Evolutionary conservation across 164 flowering plant species (phyloP).

Genomic region (Buxus sempervirens): DNA sequence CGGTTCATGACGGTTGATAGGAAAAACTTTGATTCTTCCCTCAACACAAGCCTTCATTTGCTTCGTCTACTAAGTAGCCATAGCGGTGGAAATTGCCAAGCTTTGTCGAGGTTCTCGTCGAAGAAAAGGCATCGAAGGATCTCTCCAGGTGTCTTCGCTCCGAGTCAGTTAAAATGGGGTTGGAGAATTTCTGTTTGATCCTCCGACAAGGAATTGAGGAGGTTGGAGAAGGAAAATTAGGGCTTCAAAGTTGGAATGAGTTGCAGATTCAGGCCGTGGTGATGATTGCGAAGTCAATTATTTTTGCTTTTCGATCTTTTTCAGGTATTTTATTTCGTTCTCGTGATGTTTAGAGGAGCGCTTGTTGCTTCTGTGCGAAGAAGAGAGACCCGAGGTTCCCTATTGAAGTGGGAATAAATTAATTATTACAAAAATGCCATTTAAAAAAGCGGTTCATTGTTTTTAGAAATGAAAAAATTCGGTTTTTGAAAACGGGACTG

Average conservation of each 20-base stretch:
- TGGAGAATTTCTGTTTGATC: slow-evolving; percentile 42
- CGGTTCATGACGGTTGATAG: no score
- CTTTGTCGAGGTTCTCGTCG: slow-evolving; percentile 45
- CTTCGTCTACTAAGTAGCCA: slow-evolving; percentile 5
- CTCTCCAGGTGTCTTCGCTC: slow-evolving; percentile 46
- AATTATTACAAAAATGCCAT: no score
- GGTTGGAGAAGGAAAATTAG: slow-evolving; percentile 28
- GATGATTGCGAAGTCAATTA: slow-evolving; percentile 39
- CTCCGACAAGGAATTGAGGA: slow-evolving; percentile 28
- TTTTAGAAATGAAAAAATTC: no score
- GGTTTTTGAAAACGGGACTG: no score
- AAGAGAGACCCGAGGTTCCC: no score
- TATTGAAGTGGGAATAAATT: no score
- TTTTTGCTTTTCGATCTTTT: slow-evolving; percentile 43
- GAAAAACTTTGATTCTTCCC: no score
- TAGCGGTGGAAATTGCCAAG: slow-evolving; percentile 57
- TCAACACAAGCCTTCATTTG: no score
- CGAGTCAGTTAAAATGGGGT: slow-evolving; percentile 40
- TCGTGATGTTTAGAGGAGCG: neutral
- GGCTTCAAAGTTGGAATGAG: slow-evolving; percentile 50
- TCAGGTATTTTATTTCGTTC: slow-evolving; percentile 29
- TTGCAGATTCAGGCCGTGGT: slow-evolving; percentile 56
- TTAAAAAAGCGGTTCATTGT: no score
- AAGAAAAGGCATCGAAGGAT: slow-evolving; percentile 33
- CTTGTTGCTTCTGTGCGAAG: no score